Evolutionary conservation across 257 asterid species (phyloP).

Genomic region (Solanum corneliomulleri): DNA sequence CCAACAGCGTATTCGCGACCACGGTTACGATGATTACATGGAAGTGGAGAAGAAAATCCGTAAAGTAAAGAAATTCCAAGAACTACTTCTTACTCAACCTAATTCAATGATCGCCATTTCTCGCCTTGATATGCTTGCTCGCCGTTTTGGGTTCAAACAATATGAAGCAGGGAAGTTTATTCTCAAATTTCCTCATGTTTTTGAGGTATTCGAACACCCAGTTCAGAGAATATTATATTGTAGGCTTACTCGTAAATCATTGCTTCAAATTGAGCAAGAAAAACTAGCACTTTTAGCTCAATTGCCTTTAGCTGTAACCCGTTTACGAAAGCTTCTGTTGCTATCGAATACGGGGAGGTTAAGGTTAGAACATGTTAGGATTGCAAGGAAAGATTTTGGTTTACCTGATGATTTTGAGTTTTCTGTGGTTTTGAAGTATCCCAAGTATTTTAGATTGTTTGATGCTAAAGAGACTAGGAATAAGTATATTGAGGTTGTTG

Average conservation of each 20-base stretch:
- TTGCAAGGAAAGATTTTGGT: slow-evolving; percentile 70
- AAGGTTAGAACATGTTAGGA: slow-evolving; percentile 68
- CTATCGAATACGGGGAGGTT: slow-evolving; percentile 65
- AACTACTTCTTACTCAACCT: slow-evolving; percentile 54
- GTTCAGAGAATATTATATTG: slow-evolving; percentile 77
- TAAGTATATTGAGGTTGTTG: slow-evolving; percentile 67
- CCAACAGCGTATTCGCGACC: slow-evolving; percentile 72
- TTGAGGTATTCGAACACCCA: slow-evolving; percentile 88
- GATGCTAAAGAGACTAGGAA: slow-evolving; percentile 81
- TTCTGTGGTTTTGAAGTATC: slow-evolving; percentile 61
- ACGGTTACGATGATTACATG: slow-evolving; percentile 73
- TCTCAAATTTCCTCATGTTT: slow-evolving; percentile 74
- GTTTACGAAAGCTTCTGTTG: slow-evolving; percentile 56
- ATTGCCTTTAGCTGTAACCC: slow-evolving; percentile 48
- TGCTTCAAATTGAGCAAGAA: slow-evolving; percentile 56
- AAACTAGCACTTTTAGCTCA: slow-evolving; percentile 51
- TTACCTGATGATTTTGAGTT: slow-evolving; percentile 78
- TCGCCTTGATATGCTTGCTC: slow-evolving; percentile 49
- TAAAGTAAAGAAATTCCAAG: slow-evolving; percentile 60
- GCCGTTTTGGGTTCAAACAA: slow-evolving; percentile 64
- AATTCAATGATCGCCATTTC: slow-evolving; percentile 48
- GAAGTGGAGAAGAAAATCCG: slow-evolving; percentile 76
- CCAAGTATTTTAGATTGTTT: slow-evolving; percentile 52
- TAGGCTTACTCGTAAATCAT: slow-evolving; percentile 48
- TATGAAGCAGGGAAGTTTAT: slow-evolving; percentile 63